A percentile compares a stretch with the other conserved stretches of the same genome.
phyloP scores from a whole-genome alignment of 345 rosid genomes.

The Acer campestre region DNA sequence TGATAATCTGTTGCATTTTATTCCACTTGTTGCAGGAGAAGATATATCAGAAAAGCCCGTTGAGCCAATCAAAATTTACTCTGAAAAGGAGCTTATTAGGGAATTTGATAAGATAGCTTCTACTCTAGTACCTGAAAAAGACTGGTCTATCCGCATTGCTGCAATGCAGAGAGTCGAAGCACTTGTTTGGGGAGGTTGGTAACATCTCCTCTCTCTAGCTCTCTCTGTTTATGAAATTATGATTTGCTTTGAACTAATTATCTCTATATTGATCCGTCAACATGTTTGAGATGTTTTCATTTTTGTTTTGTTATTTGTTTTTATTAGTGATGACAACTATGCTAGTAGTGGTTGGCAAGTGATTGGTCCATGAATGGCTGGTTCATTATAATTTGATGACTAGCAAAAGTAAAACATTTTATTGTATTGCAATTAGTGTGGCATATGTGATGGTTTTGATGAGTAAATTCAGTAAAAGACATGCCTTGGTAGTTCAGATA shows the following conservation, averaged over 20 bases:
- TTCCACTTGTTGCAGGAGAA: conserved; percentile 60
- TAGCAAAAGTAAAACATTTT: background rate
- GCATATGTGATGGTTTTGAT: background rate
- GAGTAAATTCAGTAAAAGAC: background rate
- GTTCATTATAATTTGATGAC: background rate
- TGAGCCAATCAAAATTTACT: conserved; percentile 86
- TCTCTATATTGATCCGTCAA: background rate
- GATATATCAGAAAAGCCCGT: conserved; percentile 76
- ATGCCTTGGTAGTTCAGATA: background rate
- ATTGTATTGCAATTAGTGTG: background rate
- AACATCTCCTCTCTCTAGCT: background rate
- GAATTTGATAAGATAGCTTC: conserved; percentile 90
- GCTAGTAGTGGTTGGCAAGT: background rate
- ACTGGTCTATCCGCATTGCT: conserved; percentile 96
- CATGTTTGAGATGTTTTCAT: background rate
- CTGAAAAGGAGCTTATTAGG: conserved; percentile 92
- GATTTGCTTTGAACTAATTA: background rate
- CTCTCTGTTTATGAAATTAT: background rate
- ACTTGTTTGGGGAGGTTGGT: conserved; percentile 91
- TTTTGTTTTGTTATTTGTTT: background rate
- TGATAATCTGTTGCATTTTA: conserved; percentile 14
- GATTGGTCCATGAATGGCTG: background rate
- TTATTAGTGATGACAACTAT: background rate
- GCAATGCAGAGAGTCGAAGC: conserved; percentile 99
- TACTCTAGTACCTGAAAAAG: conserved; percentile 94